Base-by-base conservation (phyloP, 2,329 filamentous ascomycete species). In the Cladosporium austrohemisphaericum region DNA sequence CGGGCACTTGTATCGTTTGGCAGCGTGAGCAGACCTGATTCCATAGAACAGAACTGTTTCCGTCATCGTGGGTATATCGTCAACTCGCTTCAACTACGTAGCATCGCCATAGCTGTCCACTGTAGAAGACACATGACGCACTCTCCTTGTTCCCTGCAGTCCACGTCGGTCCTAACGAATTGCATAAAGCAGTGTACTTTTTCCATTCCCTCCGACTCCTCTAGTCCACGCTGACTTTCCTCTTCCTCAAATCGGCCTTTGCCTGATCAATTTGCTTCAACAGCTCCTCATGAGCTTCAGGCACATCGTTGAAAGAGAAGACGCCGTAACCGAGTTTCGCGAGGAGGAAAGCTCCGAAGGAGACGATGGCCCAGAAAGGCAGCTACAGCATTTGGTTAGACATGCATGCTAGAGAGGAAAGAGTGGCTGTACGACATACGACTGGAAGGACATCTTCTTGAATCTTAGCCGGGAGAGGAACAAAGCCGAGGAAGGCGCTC, bases 291-390 rank as follows among this genome's bases (percentile, higher is more conserved):
- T 97, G 86, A 45, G 93, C 93, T 54, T 88, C 80, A 48, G 92
- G 91, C 41, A 94, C 89, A 71, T 97, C 91, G 76, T 95, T 93
- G 79, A 98, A 98, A 50, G 89, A 95, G 67, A 95, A 78, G 61
- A 98, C 88, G 57, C 93, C 93, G 75, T 83, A 86, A 62, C 93
- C 93, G 55, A 98, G 85, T 61, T 89, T 88, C 74, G 86, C 89
- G 57, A 98, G 85, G 16, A 98, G 84, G 72, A 90, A 91, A 55
- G 91, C 86, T 70, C 91, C 93, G 66, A 97, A 91, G 18, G 87
- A 84, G 58, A 98, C 87, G 60, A 97, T 77, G 38, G 81, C 83
- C 87, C 92, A 98, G 75, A 96, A 88, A 50, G 93, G 93, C 40
- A 97, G 80, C 91, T 96, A 59, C 3, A 19, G 16, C 6, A 20